phyloP scores from a whole-genome alignment of 2,329 filamentous ascomycete species.

The Dichotomopilus funicola region DNA sequence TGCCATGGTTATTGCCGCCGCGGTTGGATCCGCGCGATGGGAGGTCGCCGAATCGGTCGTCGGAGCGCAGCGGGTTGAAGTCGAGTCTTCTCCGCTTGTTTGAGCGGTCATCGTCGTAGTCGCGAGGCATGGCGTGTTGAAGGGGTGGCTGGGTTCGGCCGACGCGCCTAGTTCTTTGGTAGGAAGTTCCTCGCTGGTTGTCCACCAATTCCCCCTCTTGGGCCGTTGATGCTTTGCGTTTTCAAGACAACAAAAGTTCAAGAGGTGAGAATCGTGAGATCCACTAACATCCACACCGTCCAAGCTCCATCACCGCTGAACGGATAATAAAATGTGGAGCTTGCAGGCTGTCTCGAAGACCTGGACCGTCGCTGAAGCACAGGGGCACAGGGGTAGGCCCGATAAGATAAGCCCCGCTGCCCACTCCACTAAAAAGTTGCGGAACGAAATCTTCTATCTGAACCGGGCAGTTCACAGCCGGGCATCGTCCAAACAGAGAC shows the following conservation, averaged over 20 bases:
- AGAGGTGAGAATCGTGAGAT: no score
- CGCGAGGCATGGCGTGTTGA: conserved; percentile 25
- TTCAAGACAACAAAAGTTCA: no score
- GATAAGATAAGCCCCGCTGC: conserved; percentile 33
- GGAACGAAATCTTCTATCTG: conserved; percentile 23
- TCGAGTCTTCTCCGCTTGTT: conserved; percentile 61
- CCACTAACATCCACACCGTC: no score
- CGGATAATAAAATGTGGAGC: neutral
- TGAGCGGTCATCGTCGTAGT: conserved; percentile 34
- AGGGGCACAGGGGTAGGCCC: no score
- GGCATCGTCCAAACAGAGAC: neutral
- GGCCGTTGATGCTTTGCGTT: no score
- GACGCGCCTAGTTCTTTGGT: no score
- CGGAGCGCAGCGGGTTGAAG: conserved; percentile 44
- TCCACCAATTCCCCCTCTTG: no score
- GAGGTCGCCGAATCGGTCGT: conserved; percentile 51
- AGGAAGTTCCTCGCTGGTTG: no score
- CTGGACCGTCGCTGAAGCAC: no score
- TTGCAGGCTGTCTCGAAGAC: no score
- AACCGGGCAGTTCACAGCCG: conserved; percentile 6
- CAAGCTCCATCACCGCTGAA: no score
- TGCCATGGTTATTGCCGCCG: conserved; percentile 15
- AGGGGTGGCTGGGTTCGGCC: no score
- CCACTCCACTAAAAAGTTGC: conserved; percentile 31
- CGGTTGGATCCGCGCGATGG: conserved; percentile 33